phyloP scores from a whole-genome alignment of 768 basidiomycete genomes.

The Tricholoma terreum region DNA sequence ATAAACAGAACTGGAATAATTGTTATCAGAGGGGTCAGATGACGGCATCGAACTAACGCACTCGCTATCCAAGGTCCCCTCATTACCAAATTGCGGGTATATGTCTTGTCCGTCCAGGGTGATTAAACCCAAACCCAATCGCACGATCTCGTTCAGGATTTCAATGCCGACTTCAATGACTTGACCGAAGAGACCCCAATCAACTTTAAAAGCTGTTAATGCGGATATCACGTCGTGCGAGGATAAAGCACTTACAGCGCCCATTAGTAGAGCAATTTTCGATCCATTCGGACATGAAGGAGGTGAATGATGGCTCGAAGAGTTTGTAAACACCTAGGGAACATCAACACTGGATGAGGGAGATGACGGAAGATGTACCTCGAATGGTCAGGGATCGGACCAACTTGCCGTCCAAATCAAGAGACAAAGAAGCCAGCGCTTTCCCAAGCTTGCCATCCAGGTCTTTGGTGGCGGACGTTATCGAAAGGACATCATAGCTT shows the following conservation, averaged over 20 bases:
- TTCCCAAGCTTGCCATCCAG: slow-evolving; percentile 54
- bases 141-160: slow-evolving; percentile 38
- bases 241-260: slow-evolving; percentile 40
- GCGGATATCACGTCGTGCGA: not conserved
- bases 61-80: slow-evolving; percentile 12
- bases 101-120: slow-evolving; percentile 17
- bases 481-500: slow-evolving; percentile 42
- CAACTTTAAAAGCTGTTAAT: slow-evolving; percentile 35
- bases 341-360: slow-evolving; percentile 2
- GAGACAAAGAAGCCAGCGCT: slow-evolving; percentile 35
- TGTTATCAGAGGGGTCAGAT: slow-evolving; percentile 4
- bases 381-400: slow-evolving; percentile 44
- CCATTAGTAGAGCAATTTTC: slow-evolving; percentile 39
- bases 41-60: slow-evolving; percentile 1
- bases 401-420: slow-evolving; percentile 60
- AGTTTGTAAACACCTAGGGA: slow-evolving; percentile 37
- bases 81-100: slow-evolving; percentile 34
- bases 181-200: slow-evolving; percentile 53
- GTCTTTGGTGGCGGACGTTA: slow-evolving; percentile 52
- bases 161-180: slow-evolving; percentile 39
- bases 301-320: slow-evolving; percentile 36
- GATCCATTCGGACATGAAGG: slow-evolving; percentile 46
- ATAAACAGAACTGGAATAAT: slow-evolving; percentile 36
- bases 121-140: slow-evolving; percentile 28
- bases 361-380: slow-evolving; percentile 32